Percentiles rank a stretch among this genome's conserved stretches.
Conservation (phyloP, 495 filamentous ascomycete species). For the Aspergillus cavernicola region DNA sequence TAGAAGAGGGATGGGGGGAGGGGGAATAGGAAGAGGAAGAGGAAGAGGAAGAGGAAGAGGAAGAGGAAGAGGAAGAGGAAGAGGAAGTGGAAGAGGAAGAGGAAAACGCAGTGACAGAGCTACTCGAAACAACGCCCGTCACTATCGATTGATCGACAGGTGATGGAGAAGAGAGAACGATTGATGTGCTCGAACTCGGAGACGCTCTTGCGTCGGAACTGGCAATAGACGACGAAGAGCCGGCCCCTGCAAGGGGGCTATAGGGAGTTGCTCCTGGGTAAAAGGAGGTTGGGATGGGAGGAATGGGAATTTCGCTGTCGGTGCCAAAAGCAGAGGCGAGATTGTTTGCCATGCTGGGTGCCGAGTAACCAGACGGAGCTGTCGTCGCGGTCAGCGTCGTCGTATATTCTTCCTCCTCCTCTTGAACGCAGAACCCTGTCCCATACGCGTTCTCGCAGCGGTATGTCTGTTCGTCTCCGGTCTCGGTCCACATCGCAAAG, state of each 20-base stretch:
- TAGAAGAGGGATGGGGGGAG: background rate
- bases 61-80: background rate
- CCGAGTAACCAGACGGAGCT: conserved; percentile 44
- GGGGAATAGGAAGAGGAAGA: background rate
- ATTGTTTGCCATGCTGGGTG: conserved; percentile 47
- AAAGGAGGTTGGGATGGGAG: conserved; percentile 51
- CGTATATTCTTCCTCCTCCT: conserved; percentile 27
- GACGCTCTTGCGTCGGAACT: background rate
- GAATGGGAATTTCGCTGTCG: conserved; percentile 46
- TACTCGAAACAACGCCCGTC: background rate
- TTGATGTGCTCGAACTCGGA: background rate
- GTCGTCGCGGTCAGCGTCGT: conserved; percentile 33
- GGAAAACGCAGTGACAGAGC: background rate
- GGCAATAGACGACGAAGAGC: background rate
- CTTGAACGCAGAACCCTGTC: conserved; percentile 42
- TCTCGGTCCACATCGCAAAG: conserved; percentile 59
- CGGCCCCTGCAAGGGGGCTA: conserved; percentile 19
- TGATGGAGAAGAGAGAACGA: background rate
- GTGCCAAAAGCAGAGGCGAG: conserved; percentile 40
- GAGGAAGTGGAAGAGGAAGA: background rate
- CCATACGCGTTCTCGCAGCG: conserved; percentile 50
- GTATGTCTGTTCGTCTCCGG: conserved; percentile 41
- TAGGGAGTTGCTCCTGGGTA: conserved; percentile 46
- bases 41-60: background rate
- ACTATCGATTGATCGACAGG: background rate